Evolutionary conservation across 1,284 basidiomycete genomes (phyloP), one percentile per base, ranked within the genome.

Genomic region (Cutaneotrichosporon cutaneum): DNA sequence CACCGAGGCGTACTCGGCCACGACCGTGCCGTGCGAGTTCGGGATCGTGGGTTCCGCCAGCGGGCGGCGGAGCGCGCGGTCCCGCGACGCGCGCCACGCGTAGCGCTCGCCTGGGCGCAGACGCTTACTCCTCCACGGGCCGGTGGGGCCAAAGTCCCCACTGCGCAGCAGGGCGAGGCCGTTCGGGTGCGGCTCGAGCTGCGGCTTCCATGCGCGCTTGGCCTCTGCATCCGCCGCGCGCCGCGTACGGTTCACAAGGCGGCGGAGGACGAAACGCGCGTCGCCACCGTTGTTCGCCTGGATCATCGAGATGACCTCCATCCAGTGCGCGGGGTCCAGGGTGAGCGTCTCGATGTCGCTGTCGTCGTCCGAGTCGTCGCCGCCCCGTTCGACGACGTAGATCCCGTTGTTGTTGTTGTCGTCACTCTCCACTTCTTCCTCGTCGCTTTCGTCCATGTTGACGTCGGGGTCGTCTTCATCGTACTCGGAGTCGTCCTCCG

Each of bases 1-100:
- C 61, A 93, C 91, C 14, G 87, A 82, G 4, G 84, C 83, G 71
- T 94, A 94, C 39, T 83, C 82, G 1, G 92, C 91, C 0, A 98
- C 94, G 13, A 92, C 86, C 1, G 90, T 90, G 4, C 95, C 95
- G 66, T 86, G 84, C 4, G 89, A 86, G 72, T 96, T 97, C 0
- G 94, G 95, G 11, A 96, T 80, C 24, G 90, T 18, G 2, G 35
- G 57, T 11, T 55, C 32, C 2, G 39, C 22, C 6, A 16, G n/a
- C 11, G 36, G 54, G 9, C 24, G 54, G 30, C 9, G 32, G 5
- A n/a, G 21, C 13, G 45, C 30, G n/a, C 44, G 30, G 10, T 32
- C 27, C 16, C 45, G 35, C 13, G 53, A 26, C 3, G 45, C 27
- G 2, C 57, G 50, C 36, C 39, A 58, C 14, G 27, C 57, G 32